These are phyloP conservation scores for Phylloporus sp. DNA, from an alignment of 768 basidiomycete genomes.

Conservation along the genomic window DNA sequence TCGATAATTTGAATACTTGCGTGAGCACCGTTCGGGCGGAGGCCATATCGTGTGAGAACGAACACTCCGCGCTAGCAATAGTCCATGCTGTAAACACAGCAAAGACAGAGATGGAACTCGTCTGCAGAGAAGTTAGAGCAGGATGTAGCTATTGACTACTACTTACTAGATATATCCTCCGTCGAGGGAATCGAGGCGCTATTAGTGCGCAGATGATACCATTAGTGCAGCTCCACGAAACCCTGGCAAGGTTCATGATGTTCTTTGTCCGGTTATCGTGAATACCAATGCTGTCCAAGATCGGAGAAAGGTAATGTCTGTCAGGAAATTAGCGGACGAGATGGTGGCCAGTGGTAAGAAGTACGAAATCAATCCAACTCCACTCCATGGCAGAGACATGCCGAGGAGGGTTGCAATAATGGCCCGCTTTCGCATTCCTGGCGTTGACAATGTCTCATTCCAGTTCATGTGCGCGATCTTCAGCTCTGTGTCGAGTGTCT, in stretches of 20 bases:
- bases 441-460: too few species aligned
- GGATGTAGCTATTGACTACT: background rate
- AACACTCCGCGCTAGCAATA: conserved; percentile 12
- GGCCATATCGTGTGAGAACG: background rate
- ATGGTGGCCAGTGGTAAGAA: too few species aligned
- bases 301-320: too few species aligned
- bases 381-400: too few species aligned
- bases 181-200: conserved; percentile 6
- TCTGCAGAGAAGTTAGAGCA: background rate
- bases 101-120: conserved; percentile 7
- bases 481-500: too few species aligned
- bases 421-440: too few species aligned
- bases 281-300: too few species aligned
- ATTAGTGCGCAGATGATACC: background rate
- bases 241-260: conserved; percentile 8
- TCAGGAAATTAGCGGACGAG: too few species aligned
- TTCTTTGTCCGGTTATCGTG: conserved; percentile 13
- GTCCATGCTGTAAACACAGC: conserved; percentile 8
- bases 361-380: too few species aligned
- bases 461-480: too few species aligned
- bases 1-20: background rate
- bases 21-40: background rate
- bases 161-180: background rate
- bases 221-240: conserved; percentile 5
- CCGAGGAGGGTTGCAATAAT: too few species aligned